These are phyloP conservation scores for Pyrenochaeta sp. DNA, from an alignment of 2,329 filamentous ascomycete genomes.

Conservation along the genomic window DNA sequence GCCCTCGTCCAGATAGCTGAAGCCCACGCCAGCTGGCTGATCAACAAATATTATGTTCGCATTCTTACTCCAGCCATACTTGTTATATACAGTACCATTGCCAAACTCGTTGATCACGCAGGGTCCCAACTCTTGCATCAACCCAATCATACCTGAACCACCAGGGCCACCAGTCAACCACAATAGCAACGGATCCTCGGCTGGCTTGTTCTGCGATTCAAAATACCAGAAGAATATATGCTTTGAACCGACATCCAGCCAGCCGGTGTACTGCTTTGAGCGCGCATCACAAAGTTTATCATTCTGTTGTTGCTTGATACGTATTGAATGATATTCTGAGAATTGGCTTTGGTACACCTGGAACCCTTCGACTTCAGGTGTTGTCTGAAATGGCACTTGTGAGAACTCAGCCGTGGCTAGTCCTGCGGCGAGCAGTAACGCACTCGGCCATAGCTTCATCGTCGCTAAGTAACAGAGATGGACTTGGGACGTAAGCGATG, in stretches of 20 bases:
- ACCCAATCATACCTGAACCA: conserved; percentile 46
- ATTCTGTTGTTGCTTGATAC: conserved; percentile 46
- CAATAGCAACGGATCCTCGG: conserved; percentile 48
- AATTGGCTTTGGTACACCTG: conserved; percentile 42
- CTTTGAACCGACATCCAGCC: conserved; percentile 49
- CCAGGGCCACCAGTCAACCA: conserved; percentile 55
- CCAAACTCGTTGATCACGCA: conserved; percentile 51
- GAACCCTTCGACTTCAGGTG: conserved; percentile 37
- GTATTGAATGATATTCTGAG: conserved; percentile 44
- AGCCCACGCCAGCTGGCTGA: conserved; percentile 51
- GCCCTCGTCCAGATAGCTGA: conserved; percentile 50
- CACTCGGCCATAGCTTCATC: conserved; percentile 26
- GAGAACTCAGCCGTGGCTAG: conserved; percentile 21
- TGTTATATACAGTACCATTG: conserved; percentile 49
- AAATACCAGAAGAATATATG: conserved; percentile 60
- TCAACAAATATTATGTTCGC: conserved; percentile 50
- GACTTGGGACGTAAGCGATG: background rate
- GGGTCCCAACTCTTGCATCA: conserved; percentile 49
- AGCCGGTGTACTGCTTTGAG: conserved; percentile 47
- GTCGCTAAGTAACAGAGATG: background rate
- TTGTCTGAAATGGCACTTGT: conserved; percentile 42
- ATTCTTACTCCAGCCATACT: conserved; percentile 50
- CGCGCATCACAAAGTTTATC: conserved; percentile 44
- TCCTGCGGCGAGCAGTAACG: conserved; percentile 13
- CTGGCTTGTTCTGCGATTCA: conserved; percentile 49